Base-by-base conservation (phyloP, 2,329 filamentous ascomycete genomes). In the Tolypocladium tropicale region DNA sequence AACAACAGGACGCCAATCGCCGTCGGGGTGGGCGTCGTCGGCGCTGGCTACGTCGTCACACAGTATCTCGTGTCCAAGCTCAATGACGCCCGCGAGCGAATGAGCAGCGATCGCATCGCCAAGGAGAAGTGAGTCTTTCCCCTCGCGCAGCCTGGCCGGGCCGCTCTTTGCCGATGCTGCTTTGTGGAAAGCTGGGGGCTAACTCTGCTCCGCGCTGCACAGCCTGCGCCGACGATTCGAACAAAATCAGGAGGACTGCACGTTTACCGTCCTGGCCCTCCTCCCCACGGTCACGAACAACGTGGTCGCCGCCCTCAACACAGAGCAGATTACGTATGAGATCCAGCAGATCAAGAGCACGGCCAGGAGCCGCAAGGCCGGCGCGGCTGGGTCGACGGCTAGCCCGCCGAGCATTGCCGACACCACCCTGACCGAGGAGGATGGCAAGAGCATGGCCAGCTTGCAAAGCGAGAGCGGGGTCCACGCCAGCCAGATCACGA, bases 231-330 rank as follows among this genome's bases (percentile, higher is more conserved):
- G 94, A 57, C 89, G 94, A 67, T 99, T 99, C 74, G 90, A 97
- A 72, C 94, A 99, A 74, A 99, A 99, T 72, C 94, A 99, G 70
- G 93, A 96, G 70, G 94, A 99, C 73, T 99, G 94, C 74, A 96
- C 93, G 52, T 96, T 95, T 70, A 99, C 94, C 39, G 91, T 97
- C 49, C 85, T 97, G n/a, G 94, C 93, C 33, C 84, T 99, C 55
- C 81, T 99, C 11, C 94, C 94, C 5, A 95, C 93, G 36, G 89
- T 91, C 7, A 92, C 92, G 28, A 85, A 94, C 62, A 93, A 95
- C 68, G 88, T 99, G 64, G 78, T 96, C 65, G 85, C 90, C 63
- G 85, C 88, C 34, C 83, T 97, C 64, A 90, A 95, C 54, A 95
- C 95, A 48, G 94, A 99, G 71, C 85, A 89, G 65, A 90, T 96